Evolutionary conservation across 2,329 filamentous ascomycete genomes (phyloP), one percentile per base, ranked within the genome.

Genomic region (Onygenales sp.): DNA sequence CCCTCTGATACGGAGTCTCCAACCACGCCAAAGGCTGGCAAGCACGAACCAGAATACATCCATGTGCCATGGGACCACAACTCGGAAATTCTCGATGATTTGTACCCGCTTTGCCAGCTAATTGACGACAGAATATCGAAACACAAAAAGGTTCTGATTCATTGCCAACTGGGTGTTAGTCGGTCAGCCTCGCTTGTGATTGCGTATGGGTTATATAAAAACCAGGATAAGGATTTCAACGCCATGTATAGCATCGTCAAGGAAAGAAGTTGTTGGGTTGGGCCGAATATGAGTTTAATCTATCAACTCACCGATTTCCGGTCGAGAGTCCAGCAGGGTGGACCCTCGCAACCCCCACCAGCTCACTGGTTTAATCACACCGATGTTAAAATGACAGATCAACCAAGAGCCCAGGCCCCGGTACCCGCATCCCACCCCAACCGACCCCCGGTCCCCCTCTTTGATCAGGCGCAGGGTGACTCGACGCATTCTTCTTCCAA

Each of bases 1-100:
- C 60, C 63, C 7, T 60, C 63, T 13, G 66, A 64, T 21, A 59
- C 60, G 8, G 64, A 63, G 36, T 60, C 53, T 2, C 61, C 66
- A 7, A 64, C 65, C 5, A 66, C 64, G 5, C 64, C 66, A 27
- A 69, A 67, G 52, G 61, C 61, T 1, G 61, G 61, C 7, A 53
- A 68, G 45, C 63, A 67, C 27, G 65, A 70, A n/a, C 82, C 82
- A 2, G 82, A 85, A 62, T 85, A 85, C 61, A 78, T 85, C 31
- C 82, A 85, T 62, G 78, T 85, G 51, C 75, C 75, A 7, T 85
- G 82, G 82, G 82, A 85, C 59, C 82, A 85, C 65, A 85, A 85
- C 63, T 84, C 82, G 10, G 82, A 85, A 59, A 84, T 85, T 50
- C 74, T 85, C 7, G 79, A 83, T 33, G 82, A 85, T 62, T 68